Conservation (phyloP, 78 protist genomes). For the Dictyostelium citrinum region DNA sequence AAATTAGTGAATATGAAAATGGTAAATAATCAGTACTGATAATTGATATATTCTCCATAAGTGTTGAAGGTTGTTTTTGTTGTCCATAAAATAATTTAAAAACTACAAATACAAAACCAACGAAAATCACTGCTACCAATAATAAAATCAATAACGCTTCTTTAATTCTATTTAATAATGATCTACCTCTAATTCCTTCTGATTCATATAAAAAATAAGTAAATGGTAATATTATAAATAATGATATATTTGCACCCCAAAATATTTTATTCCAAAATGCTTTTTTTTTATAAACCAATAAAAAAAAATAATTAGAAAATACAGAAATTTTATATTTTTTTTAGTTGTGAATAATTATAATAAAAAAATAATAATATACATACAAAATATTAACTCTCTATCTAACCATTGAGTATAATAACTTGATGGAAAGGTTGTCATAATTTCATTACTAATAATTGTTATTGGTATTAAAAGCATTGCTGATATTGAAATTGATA, state of each 20-base stretch:
- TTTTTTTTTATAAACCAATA: neutral
- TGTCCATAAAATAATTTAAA: slow-evolving; percentile 26
- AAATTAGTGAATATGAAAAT: slow-evolving; percentile 60
- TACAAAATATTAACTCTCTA: slow-evolving; percentile 67
- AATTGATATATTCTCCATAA: neutral
- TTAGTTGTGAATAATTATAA: neutral
- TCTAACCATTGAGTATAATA: slow-evolving; percentile 67
- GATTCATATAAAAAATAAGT: slow-evolving; percentile 64
- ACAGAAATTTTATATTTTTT: neutral
- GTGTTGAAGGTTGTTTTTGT: neutral
- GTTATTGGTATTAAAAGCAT: slow-evolving; percentile 68
- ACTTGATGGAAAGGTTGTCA: slow-evolving; percentile 61
- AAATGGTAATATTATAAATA: slow-evolving; percentile 67
- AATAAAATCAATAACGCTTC: slow-evolving; percentile 29
- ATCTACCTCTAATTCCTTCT: slow-evolving; percentile 42
- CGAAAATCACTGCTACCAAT: slow-evolving; percentile 22
- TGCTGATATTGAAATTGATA: slow-evolving; percentile 66
- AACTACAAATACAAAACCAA: slow-evolving; percentile 37
- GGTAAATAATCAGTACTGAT: slow-evolving; percentile 51
- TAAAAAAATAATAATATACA: neutral
- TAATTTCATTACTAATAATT: slow-evolving; percentile 46
- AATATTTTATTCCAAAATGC: slow-evolving; percentile 76
- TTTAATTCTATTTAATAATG: neutral
- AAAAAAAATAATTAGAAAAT: neutral
- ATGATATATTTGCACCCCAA: slow-evolving; percentile 74